A percentile compares a stretch with the other conserved stretches of the same genome.
Conservation (phyloP, 106 monocot species). For the Dendrobium chrysotoxum region DNA sequence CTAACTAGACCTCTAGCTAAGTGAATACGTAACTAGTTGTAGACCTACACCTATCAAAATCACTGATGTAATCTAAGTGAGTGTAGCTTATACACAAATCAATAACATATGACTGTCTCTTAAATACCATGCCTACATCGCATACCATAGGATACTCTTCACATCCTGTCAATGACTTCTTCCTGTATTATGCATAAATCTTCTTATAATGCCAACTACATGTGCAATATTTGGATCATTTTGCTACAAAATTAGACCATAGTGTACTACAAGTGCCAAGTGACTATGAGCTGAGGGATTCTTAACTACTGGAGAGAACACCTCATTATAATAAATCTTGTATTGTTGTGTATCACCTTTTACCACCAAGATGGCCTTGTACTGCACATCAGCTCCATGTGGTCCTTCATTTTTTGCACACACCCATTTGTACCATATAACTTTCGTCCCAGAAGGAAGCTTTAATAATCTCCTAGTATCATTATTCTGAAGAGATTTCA, state of each 20-base stretch:
- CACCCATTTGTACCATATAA: background rate
- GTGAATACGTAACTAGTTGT: constrained; percentile 14
- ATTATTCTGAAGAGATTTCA: background rate
- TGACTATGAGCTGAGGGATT: background rate
- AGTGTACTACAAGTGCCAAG: no score
- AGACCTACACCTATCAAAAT: constrained; percentile 9
- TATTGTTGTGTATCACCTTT: background rate
- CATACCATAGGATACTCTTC: background rate
- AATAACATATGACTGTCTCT: background rate
- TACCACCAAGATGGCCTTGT: background rate
- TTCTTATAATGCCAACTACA: background rate
- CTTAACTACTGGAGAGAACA: background rate
- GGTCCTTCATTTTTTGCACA: background rate
- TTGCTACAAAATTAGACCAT: no score
- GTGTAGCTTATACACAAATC: background rate
- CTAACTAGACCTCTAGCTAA: constrained; percentile 8
- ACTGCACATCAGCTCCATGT: background rate
- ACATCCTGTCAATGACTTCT: background rate
- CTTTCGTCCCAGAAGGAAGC: background rate
- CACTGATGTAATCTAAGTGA: background rate
- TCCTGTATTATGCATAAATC: background rate
- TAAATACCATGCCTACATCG: background rate
- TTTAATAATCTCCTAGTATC: background rate
- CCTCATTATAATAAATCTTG: background rate
- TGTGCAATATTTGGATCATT: background rate